Conservation (phyloP, 805 yeast genomes). For the Diddensiella transvaalensis region DNA sequence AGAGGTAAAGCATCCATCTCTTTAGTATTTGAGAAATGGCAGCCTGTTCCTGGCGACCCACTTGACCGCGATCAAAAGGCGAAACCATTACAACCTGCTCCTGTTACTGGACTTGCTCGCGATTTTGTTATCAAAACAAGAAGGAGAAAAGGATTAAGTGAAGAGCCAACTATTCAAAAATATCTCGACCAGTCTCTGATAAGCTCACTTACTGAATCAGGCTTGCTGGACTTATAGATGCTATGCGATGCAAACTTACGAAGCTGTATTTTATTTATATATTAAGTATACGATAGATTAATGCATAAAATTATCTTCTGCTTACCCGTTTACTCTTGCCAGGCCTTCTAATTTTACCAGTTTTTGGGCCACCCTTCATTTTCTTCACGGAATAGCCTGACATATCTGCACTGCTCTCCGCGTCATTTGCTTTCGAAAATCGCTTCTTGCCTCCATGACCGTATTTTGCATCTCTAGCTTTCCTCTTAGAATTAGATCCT, state of each 20-base stretch:
- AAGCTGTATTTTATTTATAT: background rate
- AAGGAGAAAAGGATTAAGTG: slow-evolving; percentile 77
- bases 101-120: slow-evolving; percentile 65
- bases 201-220: slow-evolving; percentile 49
- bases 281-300: slow-evolving; percentile 1
- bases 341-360: slow-evolving; percentile 18
- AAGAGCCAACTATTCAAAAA: slow-evolving; percentile 62
- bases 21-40: slow-evolving; percentile 67
- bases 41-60: slow-evolving; percentile 86
- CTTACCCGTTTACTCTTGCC: slow-evolving; percentile 24
- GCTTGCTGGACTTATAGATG: slow-evolving; percentile 32
- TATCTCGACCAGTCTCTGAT: slow-evolving; percentile 63
- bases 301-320: slow-evolving; percentile 6
- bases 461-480: slow-evolving; percentile 67
- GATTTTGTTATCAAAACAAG: slow-evolving; percentile 89
- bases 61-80: slow-evolving; percentile 60
- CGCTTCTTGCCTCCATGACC: slow-evolving; percentile 80
- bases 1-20: slow-evolving; percentile 75
- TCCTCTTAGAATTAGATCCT: slow-evolving; percentile 58
- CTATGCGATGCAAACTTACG: background rate
- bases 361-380: slow-evolving; percentile 43
- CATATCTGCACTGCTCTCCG: slow-evolving; percentile 66
- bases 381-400: slow-evolving; percentile 52
- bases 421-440: slow-evolving; percentile 67
- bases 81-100: slow-evolving; percentile 75